These are phyloP conservation scores for Fusarium sp. DNA, from an alignment of 2,329 filamentous ascomycete genomes.

Conservation along the genomic window DNA sequence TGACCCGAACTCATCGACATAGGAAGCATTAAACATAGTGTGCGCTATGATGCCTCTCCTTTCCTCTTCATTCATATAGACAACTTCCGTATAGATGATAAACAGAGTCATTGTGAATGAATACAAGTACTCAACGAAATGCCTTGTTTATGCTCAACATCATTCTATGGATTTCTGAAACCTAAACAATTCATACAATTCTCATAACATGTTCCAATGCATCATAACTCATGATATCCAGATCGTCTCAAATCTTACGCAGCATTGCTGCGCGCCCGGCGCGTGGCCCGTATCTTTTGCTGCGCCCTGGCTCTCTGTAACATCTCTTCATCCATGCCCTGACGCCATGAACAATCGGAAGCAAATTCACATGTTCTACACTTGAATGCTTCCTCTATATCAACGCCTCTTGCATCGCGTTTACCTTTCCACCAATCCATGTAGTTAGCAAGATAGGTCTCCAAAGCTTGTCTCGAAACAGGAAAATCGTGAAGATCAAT, in stretches of 20 bases:
- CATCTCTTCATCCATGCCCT: constrained; percentile 70
- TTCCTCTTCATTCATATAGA: neutral
- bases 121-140: neutral
- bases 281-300: constrained; percentile 35
- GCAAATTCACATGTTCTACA: constrained; percentile 86
- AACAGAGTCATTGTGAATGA: neutral
- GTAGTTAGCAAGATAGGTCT: constrained; percentile 72
- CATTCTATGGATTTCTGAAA: neutral
- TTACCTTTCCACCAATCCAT: constrained; percentile 91
- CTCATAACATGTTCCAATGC: neutral
- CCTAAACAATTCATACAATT: neutral
- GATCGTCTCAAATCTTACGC: constrained; percentile 6
- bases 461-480: constrained; percentile 71
- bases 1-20: constrained; percentile 39
- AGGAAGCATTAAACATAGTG: constrained; percentile 23
- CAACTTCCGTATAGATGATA: neutral
- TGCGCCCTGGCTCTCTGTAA: constrained; percentile 37
- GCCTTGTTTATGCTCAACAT: neutral
- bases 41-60: too few species aligned
- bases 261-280: constrained; percentile 8
- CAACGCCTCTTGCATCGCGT: constrained; percentile 76
- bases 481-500: constrained; percentile 69
- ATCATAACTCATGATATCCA: constrained; percentile 33
- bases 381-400: constrained; percentile 87
- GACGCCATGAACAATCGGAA: constrained; percentile 80